These are phyloP conservation scores for Pleodorina starrii DNA, from an alignment of 139 green algal species.

Conservation along the genomic window DNA sequence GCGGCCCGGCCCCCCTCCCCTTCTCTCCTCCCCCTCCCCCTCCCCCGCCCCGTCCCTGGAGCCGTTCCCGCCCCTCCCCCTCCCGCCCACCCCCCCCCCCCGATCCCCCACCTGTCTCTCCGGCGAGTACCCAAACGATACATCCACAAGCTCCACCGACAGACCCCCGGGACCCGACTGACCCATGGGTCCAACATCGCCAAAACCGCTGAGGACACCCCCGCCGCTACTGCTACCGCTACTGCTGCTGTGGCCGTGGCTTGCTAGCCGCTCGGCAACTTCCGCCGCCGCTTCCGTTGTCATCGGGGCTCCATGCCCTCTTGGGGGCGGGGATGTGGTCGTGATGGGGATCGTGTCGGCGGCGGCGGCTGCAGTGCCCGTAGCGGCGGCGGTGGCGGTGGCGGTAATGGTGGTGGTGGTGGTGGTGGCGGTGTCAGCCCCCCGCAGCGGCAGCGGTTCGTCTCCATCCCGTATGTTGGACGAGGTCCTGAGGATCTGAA, in stretches of 20 bases:
- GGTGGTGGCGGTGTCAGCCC: background rate
- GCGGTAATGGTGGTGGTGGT: background rate
- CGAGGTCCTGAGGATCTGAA: conserved; percentile 85
- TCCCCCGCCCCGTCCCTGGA: no score
- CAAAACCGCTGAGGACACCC: no score
- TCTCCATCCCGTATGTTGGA: conserved; percentile 75
- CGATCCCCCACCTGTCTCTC: conserved; percentile 74
- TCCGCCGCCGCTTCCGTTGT: no score
- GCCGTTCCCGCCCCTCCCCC: no score
- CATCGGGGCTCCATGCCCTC: no score
- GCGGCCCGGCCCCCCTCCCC: no score
- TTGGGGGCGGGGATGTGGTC: no score
- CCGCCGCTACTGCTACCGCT: conserved; percentile 33
- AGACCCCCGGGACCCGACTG: conserved; percentile 47
- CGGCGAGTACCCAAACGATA: conserved; percentile 79
- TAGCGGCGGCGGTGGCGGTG: background rate
- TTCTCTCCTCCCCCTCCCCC: no score
- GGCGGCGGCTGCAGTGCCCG: background rate
- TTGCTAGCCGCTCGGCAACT: background rate
- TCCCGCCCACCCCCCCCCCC: no score
- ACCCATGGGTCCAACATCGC: background rate
- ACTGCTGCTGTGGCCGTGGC: conserved; percentile 33
- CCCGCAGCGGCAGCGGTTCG: background rate
- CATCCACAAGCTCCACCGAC: conserved; percentile 74
- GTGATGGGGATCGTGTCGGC: no score